Evolutionary conservation across 2,329 filamentous ascomycete genomes (phyloP).

Genomic region (Aphanoascus verrucosus): DNA sequence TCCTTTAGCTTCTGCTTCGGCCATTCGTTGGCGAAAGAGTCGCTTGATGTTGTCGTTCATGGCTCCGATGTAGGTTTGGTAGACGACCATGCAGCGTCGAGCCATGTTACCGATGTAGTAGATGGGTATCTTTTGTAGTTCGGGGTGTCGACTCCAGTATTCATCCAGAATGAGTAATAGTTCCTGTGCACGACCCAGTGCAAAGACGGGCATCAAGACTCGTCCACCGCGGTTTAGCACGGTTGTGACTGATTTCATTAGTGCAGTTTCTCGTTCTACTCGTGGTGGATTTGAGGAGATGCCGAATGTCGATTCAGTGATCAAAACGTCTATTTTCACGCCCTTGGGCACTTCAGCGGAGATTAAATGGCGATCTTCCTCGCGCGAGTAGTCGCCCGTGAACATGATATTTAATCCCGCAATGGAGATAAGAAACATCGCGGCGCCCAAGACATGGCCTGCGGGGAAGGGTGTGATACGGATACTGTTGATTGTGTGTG

Average conservation of each 20-base stretch:
- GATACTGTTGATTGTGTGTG: slow-evolving; percentile 91
- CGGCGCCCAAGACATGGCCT: slow-evolving; percentile 92
- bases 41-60: slow-evolving; percentile 99
- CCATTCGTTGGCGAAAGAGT: slow-evolving; percentile 85
- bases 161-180: slow-evolving; percentile 89
- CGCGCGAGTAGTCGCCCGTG: slow-evolving; percentile 92
- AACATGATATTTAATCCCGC: slow-evolving; percentile 94
- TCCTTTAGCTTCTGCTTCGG: slow-evolving; percentile 71
- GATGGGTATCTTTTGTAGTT: slow-evolving; percentile 83
- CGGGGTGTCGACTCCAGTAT: slow-evolving; percentile 83
- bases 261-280: slow-evolving; percentile 76
- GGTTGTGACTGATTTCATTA: slow-evolving; percentile 91
- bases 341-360: slow-evolving; percentile 82
- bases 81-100: slow-evolving; percentile 94
- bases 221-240: slow-evolving; percentile 86
- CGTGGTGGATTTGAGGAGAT: slow-evolving; percentile 89
- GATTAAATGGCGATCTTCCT: slow-evolving; percentile 90
- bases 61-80: slow-evolving; percentile 93
- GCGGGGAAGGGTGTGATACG: slow-evolving; percentile 94
- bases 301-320: slow-evolving; percentile 94
- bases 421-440: slow-evolving; percentile 97
- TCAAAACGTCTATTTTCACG: slow-evolving; percentile 88
- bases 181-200: slow-evolving; percentile 86
- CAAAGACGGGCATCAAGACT: slow-evolving; percentile 90
- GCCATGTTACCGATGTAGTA: slow-evolving; percentile 96